Percentiles rank a stretch among this genome's conserved stretches.
phyloP scores from a whole-genome alignment of 169 alveolate species.

The Plasmodium reichenowi region DNA sequence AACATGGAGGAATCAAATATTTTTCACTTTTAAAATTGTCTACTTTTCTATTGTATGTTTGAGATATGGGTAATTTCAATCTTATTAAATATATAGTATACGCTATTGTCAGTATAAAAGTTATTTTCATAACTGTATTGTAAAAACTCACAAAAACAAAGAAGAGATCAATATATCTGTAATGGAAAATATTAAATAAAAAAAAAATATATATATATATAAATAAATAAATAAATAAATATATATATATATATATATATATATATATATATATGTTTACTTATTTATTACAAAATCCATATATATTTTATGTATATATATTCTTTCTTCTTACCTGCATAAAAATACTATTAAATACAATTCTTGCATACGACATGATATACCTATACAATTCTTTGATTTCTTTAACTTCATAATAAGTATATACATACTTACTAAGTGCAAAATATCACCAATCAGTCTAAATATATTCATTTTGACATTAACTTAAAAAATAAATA shows the following conservation, averaged over 20 bases:
- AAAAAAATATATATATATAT: background rate
- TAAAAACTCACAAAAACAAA: constrained; percentile 92
- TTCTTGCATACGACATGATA: constrained; percentile 97
- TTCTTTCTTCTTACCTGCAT: constrained; percentile 85
- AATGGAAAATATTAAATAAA: background rate
- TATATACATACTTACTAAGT: constrained; percentile 92
- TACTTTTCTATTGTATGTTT: constrained; percentile 93
- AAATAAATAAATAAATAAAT: background rate
- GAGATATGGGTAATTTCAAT: constrained; percentile 89
- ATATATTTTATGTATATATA: background rate
- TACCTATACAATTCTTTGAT: constrained; percentile 95
- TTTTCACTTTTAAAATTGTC: constrained; percentile 94
- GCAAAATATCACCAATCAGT: constrained; percentile 95
- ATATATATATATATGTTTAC: background rate
- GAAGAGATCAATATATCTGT: constrained; percentile 89
- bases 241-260: background rate
- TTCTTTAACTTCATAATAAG: constrained; percentile 93
- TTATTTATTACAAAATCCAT: background rate
- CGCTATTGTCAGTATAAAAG: constrained; percentile 91
- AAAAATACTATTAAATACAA: constrained; percentile 94
- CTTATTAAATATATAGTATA: constrained; percentile 91
- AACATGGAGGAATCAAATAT: constrained; percentile 89
- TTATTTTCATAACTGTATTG: constrained; percentile 94
- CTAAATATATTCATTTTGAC: constrained; percentile 94
- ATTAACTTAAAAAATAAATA: constrained; percentile 23